Evolutionary conservation across 2,329 filamentous ascomycete genomes (phyloP).

Genomic region (Alternaria atra): DNA sequence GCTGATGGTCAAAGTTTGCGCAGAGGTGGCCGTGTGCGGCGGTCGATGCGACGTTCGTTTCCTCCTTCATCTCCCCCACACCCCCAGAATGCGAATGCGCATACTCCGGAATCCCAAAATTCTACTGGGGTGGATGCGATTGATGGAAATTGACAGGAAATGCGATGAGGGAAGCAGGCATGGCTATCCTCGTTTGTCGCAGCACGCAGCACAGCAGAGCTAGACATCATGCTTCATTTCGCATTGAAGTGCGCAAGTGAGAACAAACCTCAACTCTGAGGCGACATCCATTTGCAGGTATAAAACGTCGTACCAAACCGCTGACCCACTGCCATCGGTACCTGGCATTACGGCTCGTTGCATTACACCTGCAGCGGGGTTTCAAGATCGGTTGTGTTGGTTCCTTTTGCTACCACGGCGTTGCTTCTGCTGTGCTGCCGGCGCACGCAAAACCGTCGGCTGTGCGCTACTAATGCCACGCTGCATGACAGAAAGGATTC

Average conservation of each 20-base stretch:
- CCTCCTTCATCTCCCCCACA: conserved; percentile 11
- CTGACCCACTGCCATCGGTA: conserved; percentile 20
- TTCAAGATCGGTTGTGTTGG: conserved; percentile 23
- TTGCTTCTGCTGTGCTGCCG: conserved; percentile 25
- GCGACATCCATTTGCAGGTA: not conserved
- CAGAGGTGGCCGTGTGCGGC: conserved; percentile 11
- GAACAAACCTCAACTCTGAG: not conserved
- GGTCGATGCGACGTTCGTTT: conserved; percentile 13
- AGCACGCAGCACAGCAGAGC: not conserved
- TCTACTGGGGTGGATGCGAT: conserved; percentile 7
- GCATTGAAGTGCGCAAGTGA: not conserved
- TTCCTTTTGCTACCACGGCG: conserved; percentile 20
- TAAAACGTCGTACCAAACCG: conserved; percentile 17
- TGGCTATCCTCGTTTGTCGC: conserved; percentile 8
- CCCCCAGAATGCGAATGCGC: conserved; percentile 1
- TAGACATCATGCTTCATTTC: not conserved
- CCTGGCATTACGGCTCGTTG: conserved; percentile 25
- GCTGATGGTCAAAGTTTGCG: conserved; percentile 15
- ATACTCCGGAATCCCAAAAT: not conserved
- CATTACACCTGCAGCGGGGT: conserved; percentile 22
- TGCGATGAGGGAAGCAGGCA: not conserved
- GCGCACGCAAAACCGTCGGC: conserved; percentile 17
- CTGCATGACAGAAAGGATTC: conserved; percentile 13
- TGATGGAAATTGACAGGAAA: conserved; percentile 7
- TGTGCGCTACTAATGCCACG: conserved; percentile 26